phyloP scores from a whole-genome alignment of 306 rosid genomes.

The Quercus mongolica region DNA sequence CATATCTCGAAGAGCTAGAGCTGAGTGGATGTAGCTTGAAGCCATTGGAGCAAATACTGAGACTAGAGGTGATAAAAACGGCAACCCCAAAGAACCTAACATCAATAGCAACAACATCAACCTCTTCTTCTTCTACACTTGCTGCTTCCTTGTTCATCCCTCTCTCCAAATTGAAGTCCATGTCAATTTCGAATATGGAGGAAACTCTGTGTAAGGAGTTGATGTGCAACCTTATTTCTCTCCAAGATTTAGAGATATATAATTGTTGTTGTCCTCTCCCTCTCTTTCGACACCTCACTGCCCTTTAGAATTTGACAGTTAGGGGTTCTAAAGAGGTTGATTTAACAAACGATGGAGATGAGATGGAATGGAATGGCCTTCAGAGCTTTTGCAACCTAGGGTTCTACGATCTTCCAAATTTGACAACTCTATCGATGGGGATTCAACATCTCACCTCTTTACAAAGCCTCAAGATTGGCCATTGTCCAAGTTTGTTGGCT shows the following conservation, averaged over 20 bases:
- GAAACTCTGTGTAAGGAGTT: background rate
- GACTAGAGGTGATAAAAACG: no score
- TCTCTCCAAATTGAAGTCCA: background rate
- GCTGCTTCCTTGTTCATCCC: background rate
- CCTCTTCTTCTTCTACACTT: background rate
- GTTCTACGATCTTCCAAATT: rapidly evolving
- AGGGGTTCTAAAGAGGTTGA: rapidly evolving
- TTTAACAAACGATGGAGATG: background rate
- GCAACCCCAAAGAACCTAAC: background rate
- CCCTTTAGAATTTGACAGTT: background rate
- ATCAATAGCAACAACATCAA: background rate
- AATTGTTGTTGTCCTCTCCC: no score
- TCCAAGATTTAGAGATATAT: rapidly evolving
- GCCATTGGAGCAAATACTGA: background rate
- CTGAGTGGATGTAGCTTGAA: rapidly evolving
- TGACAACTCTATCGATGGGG: background rate
- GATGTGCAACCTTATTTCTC: no score
- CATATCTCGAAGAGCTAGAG: rapidly evolving
- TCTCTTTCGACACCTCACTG: no score
- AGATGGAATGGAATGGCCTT: background rate
- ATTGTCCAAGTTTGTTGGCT: no score
- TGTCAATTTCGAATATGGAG: rapidly evolving
- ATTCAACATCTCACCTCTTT: no score
- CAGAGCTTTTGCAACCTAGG: rapidly evolving
- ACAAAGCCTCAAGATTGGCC: no score